These are phyloP conservation scores for Nothomitra cinnamomea DNA, from an alignment of 2,329 filamentous ascomycete species.

Conservation along the genomic window DNA sequence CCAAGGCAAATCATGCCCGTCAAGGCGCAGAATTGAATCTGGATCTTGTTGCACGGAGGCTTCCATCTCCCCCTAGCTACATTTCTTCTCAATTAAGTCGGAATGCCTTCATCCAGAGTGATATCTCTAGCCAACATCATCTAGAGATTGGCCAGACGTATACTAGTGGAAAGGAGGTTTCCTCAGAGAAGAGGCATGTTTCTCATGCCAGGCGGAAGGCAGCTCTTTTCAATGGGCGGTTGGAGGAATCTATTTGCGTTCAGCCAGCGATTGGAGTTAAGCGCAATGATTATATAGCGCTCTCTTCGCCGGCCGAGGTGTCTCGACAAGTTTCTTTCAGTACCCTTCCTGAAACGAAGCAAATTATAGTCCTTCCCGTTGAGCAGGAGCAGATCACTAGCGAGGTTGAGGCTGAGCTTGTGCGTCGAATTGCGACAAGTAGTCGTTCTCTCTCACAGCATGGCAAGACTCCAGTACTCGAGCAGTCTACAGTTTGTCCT, in stretches of 20 bases:
- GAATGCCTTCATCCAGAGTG: constrained; percentile 1
- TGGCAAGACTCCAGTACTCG: not conserved
- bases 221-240: not conserved
- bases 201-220: not conserved
- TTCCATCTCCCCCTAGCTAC: not conserved
- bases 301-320: not conserved
- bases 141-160: not conserved
- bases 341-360: not conserved
- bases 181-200: not conserved
- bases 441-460: not conserved
- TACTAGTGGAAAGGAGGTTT: not conserved
- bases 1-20: constrained; percentile 16
- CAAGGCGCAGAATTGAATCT: not conserved
- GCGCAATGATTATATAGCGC: no score
- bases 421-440: not conserved
- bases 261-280: no score
- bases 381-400: not conserved
- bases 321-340: not conserved
- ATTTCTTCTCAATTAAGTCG: not conserved
- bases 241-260: not conserved
- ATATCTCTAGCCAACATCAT: not conserved
- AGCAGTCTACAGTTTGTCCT: not conserved
- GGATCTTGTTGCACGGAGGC: not conserved
- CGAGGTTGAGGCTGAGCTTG: not conserved
- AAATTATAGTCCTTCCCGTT: not conserved